Conservation (phyloP, 1,139 yeast genomes). For the Yamadazyma spencermartinsiae region DNA sequence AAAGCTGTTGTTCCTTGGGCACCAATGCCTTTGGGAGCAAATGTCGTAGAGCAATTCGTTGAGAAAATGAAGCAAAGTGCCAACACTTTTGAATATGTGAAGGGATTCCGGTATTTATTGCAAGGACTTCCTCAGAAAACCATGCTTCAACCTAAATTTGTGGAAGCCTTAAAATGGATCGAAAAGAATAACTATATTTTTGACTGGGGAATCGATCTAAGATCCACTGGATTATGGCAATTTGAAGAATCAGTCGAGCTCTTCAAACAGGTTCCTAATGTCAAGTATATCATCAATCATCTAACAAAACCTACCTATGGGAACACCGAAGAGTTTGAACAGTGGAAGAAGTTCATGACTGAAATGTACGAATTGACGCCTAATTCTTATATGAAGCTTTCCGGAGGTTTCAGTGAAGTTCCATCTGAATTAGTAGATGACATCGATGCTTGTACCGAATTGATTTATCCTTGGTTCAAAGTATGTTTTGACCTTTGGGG, state of each 20-base stretch:
- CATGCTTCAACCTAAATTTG: constrained; percentile 24
- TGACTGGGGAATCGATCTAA: constrained; percentile 43
- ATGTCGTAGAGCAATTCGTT: constrained; percentile 11
- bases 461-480: constrained; percentile 32
- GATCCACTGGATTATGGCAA: constrained; percentile 39
- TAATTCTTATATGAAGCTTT: constrained; percentile 33
- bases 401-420: constrained; percentile 44
- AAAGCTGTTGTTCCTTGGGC: constrained; percentile 21
- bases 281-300: constrained; percentile 37
- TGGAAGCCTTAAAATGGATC: constrained; percentile 31
- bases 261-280: constrained; percentile 21
- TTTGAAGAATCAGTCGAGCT: constrained; percentile 28
- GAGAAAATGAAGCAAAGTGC: constrained; percentile 9
- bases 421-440: constrained; percentile 16
- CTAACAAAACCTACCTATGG: constrained; percentile 36
- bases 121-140: constrained; percentile 40
- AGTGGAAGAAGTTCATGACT: constrained; percentile 24
- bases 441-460: constrained; percentile 15
- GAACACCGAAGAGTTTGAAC: constrained; percentile 11
- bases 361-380: constrained; percentile 21
- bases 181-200: constrained; percentile 26
- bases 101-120: constrained; percentile 40
- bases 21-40: constrained; percentile 18
- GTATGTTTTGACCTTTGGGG: constrained; percentile 30
- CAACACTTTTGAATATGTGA: constrained; percentile 12